Base-by-base conservation (phyloP, 257 asterid species). In the Scutellaria barbata region DNA sequence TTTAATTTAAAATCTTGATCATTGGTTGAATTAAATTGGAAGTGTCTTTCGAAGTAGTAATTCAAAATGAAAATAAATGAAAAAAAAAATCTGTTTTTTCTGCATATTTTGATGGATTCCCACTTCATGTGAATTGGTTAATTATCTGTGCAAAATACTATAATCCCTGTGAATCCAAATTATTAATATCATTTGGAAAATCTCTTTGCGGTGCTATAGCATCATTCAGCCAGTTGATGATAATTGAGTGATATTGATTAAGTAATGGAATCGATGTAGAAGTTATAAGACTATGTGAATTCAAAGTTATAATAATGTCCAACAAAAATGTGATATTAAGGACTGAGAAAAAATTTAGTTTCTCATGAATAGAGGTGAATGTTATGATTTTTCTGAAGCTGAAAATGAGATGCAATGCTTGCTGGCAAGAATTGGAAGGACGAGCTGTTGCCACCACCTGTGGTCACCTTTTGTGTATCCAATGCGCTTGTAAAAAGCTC, bases 401-500 rank as follows among this genome's bases (percentile, higher is more conserved):
- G 78, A 85, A 52, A 81, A 90, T 90, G 97, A 90, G 96, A 81
- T 90, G 97, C 89, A 90, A 90, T 54, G 89, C 92, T 33, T 92
- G 98, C 87, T 92, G 98, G 98, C 81, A 94, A 56, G 98, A 92
- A 76, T 66, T 92, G 88, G 98, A 92, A 81, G 91, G 97, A 71
- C 88, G 88, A 74, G 97, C 96, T 68, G 59, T 90, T 72, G 68
- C 90, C 81, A 92, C 96, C 70, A 88, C 97, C 33, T 92, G 98
- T 79, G 92, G 95, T 78, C 98, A 90, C 85, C 82, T 92, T 67
- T 77, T 90, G 65, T 92, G 98, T 92, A 92, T 87, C 91, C 95
- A 51, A 63, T 61, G 68, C 74, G 69, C 60, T 57, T 70, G 25
- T 40, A 65, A 45, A 25, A 40, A 56, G 51, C 55, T 40, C 12